These are phyloP conservation scores for Blastobotrys petasosporus DNA, from an alignment of 1,139 yeast genomes.

Conservation along the genomic window DNA sequence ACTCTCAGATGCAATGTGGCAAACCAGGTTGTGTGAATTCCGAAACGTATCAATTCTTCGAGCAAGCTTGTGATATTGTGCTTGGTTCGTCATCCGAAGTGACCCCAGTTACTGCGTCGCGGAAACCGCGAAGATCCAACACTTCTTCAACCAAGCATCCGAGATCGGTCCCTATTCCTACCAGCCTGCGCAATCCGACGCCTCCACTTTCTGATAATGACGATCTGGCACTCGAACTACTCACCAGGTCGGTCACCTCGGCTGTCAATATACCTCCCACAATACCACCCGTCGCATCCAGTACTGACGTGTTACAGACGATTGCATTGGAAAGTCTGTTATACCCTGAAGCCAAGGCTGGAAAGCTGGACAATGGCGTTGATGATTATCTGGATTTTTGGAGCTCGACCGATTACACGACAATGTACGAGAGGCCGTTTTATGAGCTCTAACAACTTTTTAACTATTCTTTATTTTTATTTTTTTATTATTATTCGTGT, in stretches of 20 bases:
- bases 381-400: slow-evolving; percentile 16
- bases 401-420: slow-evolving; percentile 14
- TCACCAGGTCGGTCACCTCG: no score
- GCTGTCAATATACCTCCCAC: no score
- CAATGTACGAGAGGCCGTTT: slow-evolving; percentile 3
- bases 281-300: no score
- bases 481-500: neutral
- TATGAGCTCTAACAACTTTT: neutral
- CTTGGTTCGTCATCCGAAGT: slow-evolving; percentile 11
- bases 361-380: neutral
- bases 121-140: neutral
- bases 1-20: slow-evolving; percentile 24
- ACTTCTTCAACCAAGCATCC: no score
- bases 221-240: no score
- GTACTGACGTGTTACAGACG: slow-evolving; percentile 1
- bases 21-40: slow-evolving; percentile 26
- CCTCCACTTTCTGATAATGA: no score
- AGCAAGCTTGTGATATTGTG: slow-evolving; percentile 24
- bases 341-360: neutral
- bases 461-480: neutral
- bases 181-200: no score
- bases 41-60: slow-evolving; percentile 23
- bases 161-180: no score
- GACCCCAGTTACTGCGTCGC: slow-evolving; percentile 7
- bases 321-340: neutral